Evolutionary conservation across 2,329 filamentous ascomycete genomes (phyloP).

Genomic region (Ceratocystiopsis sp.): DNA sequence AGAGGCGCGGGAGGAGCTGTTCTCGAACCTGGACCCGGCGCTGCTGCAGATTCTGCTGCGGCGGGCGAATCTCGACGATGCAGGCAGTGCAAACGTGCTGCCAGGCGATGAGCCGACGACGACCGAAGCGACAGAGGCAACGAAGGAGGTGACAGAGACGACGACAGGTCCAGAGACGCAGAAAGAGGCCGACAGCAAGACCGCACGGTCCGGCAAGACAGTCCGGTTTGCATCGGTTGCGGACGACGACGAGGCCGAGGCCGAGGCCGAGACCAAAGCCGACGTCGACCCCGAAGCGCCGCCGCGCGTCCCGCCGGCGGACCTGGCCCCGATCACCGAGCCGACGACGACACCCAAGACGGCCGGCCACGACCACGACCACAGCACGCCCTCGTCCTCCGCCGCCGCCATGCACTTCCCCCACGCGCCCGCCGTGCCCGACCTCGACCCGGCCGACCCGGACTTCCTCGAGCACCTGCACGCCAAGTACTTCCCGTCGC

Average conservation of each 20-base stretch:
- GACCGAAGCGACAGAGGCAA: not conserved
- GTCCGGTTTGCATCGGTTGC: slow-evolving; percentile 10
- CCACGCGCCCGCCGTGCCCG: slow-evolving; percentile 33
- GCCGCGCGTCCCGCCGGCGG: too few relatives aligned
- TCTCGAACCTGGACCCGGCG: slow-evolving; percentile 56
- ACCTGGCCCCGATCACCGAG: too few relatives aligned
- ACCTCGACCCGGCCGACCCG: slow-evolving; percentile 68
- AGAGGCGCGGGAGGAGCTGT: slow-evolving; percentile 62
- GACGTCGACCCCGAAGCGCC: not conserved
- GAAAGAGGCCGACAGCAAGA: not conserved
- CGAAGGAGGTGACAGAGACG: not conserved
- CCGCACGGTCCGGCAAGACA: slow-evolving; percentile 12
- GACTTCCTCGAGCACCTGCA: slow-evolving; percentile 75
- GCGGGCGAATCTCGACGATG: slow-evolving; percentile 58
- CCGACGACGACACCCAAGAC: slow-evolving; percentile 1
- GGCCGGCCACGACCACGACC: not conserved
- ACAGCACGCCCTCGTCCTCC: slow-evolving; percentile 2
- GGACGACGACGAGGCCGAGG: slow-evolving; percentile 1
- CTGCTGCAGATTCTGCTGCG: slow-evolving; percentile 62
- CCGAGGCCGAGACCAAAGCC: not conserved
- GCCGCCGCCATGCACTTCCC: slow-evolving; percentile 43
- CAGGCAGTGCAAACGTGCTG: slow-evolving; percentile 20
- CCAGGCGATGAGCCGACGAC: slow-evolving; percentile 1
- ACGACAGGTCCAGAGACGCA: slow-evolving; percentile 5
- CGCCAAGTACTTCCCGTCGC: slow-evolving; percentile 80